Percentiles rank a stretch among this genome's conserved stretches.
Evolutionary conservation across 768 basidiomycete species (phyloP).

Genomic region (Leccinum pellstonianum): DNA sequence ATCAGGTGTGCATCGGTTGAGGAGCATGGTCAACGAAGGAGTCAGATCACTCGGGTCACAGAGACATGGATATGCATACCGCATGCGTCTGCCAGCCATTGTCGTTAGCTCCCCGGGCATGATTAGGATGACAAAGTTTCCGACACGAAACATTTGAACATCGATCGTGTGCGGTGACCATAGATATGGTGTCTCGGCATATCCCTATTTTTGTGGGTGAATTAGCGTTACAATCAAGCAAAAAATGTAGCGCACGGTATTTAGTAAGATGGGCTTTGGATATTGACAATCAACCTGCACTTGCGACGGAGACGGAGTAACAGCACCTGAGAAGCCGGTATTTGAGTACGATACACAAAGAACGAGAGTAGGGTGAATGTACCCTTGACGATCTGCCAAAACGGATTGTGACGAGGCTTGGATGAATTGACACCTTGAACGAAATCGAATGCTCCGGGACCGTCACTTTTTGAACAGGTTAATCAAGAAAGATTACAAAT

Average conservation of each 20-base stretch:
- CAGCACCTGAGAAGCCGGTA: constrained; percentile 16
- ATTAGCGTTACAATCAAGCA: not conserved
- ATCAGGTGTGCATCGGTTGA: not conserved
- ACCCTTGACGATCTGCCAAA: constrained; percentile 79
- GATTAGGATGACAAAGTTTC: constrained; percentile 72
- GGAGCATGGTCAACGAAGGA: not conserved
- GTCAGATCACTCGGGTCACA: constrained; percentile 2
- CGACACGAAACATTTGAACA: constrained; percentile 74
- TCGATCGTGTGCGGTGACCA: constrained; percentile 76
- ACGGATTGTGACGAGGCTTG: constrained; percentile 58
- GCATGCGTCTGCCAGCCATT: constrained; percentile 75
- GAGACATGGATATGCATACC: constrained; percentile 42
- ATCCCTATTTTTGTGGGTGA: constrained; percentile 47
- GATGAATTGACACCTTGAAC: constrained; percentile 70
- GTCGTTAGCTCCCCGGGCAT: constrained; percentile 81
- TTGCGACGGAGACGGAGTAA: constrained; percentile 63
- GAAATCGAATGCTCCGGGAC: constrained; percentile 78
- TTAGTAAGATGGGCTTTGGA: constrained; percentile 78
- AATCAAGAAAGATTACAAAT: not conserved
- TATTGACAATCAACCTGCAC: constrained; percentile 68
- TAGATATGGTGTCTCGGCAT: constrained; percentile 62
- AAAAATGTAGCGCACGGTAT: constrained; percentile 39
- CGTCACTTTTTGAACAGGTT: constrained; percentile 41
- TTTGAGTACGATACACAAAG: not conserved
- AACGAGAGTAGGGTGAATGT: not conserved